Percentiles rank a stretch among this genome's conserved stretches.
Evolutionary conservation across 495 filamentous ascomycete genomes (phyloP).

Genomic region (Bacidia gigantensis): DNA sequence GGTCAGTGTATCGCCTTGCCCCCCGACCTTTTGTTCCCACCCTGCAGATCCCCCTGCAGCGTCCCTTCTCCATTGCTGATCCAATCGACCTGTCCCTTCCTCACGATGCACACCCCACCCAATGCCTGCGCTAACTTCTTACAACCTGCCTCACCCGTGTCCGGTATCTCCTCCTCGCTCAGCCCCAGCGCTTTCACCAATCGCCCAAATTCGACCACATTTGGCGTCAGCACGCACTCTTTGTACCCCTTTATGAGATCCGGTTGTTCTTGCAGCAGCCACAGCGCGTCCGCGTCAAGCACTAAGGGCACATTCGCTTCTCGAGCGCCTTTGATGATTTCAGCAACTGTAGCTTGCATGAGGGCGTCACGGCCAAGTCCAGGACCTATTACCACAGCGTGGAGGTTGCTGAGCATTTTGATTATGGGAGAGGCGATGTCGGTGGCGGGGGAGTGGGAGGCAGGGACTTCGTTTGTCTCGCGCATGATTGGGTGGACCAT

Average conservation of each 20-base stretch:
- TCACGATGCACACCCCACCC: constrained; percentile 77
- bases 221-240: constrained; percentile 83
- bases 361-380: constrained; percentile 79
- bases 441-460: constrained; percentile 29
- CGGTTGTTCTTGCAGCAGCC: constrained; percentile 60
- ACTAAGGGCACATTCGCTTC: constrained; percentile 66
- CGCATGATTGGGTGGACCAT: constrained; percentile 98
- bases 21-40: constrained; percentile 79
- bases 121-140: constrained; percentile 60
- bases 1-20: constrained; percentile 92
- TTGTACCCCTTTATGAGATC: constrained; percentile 66
- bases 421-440: constrained; percentile 57
- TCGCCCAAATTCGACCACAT: constrained; percentile 82
- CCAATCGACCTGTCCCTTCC: constrained; percentile 78
- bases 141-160: constrained; percentile 34
- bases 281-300: constrained; percentile 82
- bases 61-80: constrained; percentile 72
- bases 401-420: constrained; percentile 67
- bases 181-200: constrained; percentile 59
- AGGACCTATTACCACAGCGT: constrained; percentile 88
- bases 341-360: constrained; percentile 75
- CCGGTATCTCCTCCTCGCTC: constrained; percentile 33
- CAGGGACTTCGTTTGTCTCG: constrained; percentile 38
- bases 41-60: constrained; percentile 55
- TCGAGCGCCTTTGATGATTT: constrained; percentile 67